Base-by-base conservation (phyloP, 345 rosid species). In the Syzygium aromaticum region DNA sequence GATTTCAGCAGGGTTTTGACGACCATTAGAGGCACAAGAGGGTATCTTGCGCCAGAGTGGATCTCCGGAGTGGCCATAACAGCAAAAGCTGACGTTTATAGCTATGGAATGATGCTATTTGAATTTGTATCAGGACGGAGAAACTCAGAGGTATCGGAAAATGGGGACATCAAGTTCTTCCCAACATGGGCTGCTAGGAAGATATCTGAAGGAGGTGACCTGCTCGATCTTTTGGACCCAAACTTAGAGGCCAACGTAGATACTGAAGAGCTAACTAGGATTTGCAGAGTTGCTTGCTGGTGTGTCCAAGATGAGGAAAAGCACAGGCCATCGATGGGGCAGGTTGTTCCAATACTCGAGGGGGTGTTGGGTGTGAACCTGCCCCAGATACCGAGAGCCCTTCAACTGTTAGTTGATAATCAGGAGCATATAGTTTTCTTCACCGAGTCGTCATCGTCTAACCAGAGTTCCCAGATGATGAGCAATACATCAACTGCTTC, bases 31-130 rank as follows among this genome's bases (percentile, higher is more conserved):
- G 99, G 99, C 28, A 95, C 99, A 54, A 93, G 98, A 91, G 98
- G 98, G 17, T 96, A 96, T 88, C 96, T 96, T 11, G 99, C 98
- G 23, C 98, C 99, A 0, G 98, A 95, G 89, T 97, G 98, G 98
- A 93, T 97, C 84, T 95, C 99, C 2, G 98, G 97, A 85, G 95
- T 94, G 15, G 94, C 98, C 52, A 91, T 95, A 77, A 95, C 98
- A 19, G 92, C 95, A 5, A 95, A 97, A 87, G 99, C 98, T 2
- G 99, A 97, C 86, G 98, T 94, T 49, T 97, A 95, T 85, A 95
- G 99, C 90, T 95, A 92, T 5, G 99, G 99, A 16, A 95, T 97
- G 99, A 95, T 95, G 95, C 90, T 97, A 28, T 93, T 95, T 6
- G 99, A 97, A 90, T 14, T 94, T 80, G 91, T 94, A 46, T 95